Conservation (phyloP, 108 stramenopile species). For the Epipyxis sp. region DNA sequence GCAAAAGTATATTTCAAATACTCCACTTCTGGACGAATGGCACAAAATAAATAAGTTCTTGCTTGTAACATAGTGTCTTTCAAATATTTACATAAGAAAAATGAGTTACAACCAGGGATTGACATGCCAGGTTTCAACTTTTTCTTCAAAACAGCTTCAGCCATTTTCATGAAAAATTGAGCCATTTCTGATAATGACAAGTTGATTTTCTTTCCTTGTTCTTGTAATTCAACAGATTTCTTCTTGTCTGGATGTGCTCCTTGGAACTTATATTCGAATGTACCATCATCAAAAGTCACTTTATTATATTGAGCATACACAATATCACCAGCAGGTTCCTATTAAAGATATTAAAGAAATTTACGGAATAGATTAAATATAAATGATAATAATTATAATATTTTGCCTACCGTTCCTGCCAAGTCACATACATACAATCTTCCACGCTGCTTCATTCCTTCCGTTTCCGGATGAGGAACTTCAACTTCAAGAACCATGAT, state of each 20-base stretch:
- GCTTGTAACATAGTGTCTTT: slow-evolving; percentile 67
- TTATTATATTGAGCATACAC: slow-evolving; percentile 61
- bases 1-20: slow-evolving; percentile 60
- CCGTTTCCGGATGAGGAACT: slow-evolving; percentile 53
- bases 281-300: slow-evolving; percentile 50
- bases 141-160: slow-evolving; percentile 58
- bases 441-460: slow-evolving; percentile 55
- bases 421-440: slow-evolving; percentile 63
- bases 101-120: slow-evolving; percentile 63
- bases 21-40: slow-evolving; percentile 59
- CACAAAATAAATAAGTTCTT: slow-evolving; percentile 61
- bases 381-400: too few relatives aligned
- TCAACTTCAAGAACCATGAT: slow-evolving; percentile 66
- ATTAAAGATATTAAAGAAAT: too few relatives aligned
- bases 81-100: slow-evolving; percentile 66
- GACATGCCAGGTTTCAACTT: slow-evolving; percentile 59
- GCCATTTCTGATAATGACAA: slow-evolving; percentile 64
- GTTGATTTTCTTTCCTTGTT: slow-evolving; percentile 67
- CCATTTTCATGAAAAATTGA: slow-evolving; percentile 69
- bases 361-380: too few relatives aligned
- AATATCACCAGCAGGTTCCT: slow-evolving; percentile 66
- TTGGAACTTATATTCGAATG: slow-evolving; percentile 56
- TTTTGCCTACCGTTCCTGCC: slow-evolving; percentile 62
- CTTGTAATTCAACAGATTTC: slow-evolving; percentile 63
- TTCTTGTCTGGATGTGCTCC: slow-evolving; percentile 60